phyloP scores from a whole-genome alignment of 225 moss, liverwort and hornwort species.

The Physcomitrium patens region DNA sequence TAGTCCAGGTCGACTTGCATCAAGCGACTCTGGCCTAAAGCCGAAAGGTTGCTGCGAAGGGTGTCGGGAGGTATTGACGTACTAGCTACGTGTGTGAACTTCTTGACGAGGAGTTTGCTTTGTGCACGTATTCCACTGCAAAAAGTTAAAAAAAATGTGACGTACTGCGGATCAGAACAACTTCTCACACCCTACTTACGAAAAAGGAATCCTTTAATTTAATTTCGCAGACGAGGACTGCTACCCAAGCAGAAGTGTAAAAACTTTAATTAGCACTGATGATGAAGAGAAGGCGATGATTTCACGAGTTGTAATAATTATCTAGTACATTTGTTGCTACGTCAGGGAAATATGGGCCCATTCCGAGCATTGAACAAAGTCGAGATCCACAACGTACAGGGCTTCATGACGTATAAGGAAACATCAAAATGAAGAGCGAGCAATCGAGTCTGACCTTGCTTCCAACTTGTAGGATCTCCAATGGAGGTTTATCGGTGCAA shows the following conservation, averaged over 20 bases:
- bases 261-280: background rate
- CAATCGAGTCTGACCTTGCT: background rate
- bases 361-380: background rate
- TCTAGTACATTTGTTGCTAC: no score
- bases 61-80: background rate
- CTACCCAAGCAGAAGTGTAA: background rate
- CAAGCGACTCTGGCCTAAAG: background rate
- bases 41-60: conserved; percentile 1
- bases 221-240: conserved; percentile 2
- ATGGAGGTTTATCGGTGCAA: conserved; percentile 19
- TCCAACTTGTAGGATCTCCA: background rate
- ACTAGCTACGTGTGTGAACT: background rate
- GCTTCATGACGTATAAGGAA: conserved; percentile 7
- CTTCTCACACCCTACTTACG: background rate
- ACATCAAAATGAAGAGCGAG: conserved; percentile 11
- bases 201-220: background rate
- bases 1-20: background rate
- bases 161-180: background rate
- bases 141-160: background rate
- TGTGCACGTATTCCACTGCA: background rate
- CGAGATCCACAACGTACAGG: background rate
- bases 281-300: background rate
- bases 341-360: background rate
- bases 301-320: conserved; percentile 3
- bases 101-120: background rate